phyloP scores from a whole-genome alignment of 176 grass and related monocot species.

The Puccinellia tenuiflora region DNA sequence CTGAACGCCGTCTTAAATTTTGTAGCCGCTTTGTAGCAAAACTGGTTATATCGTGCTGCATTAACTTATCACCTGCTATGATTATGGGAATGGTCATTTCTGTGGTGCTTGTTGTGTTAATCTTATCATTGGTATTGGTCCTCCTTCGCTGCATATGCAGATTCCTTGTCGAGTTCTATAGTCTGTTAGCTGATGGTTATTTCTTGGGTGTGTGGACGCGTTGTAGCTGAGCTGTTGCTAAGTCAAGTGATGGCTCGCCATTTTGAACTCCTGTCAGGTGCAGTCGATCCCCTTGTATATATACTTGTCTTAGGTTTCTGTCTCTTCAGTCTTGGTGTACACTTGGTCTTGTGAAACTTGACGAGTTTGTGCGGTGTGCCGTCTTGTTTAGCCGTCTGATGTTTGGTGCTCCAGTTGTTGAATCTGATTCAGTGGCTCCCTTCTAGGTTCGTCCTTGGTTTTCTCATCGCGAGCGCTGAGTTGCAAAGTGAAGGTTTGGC shows the following conservation, averaged over 20 bases:
- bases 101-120: neutral
- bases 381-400: neutral
- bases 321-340: neutral
- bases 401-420: neutral
- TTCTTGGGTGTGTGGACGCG: no score
- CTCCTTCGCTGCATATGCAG: neutral
- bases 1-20: conserved; percentile 29
- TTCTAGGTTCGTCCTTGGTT: neutral
- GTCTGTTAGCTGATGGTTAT: neutral
- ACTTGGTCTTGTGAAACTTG: neutral
- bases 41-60: conserved; percentile 27
- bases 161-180: neutral
- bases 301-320: neutral
- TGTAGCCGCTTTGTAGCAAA: conserved; percentile 47
- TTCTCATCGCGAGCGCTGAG: neutral
- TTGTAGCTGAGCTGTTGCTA: no score
- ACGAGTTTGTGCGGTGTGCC: neutral
- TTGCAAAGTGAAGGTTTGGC: neutral
- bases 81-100: neutral
- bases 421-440: neutral
- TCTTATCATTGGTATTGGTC: neutral
- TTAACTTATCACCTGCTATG: conserved; percentile 11
- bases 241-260: no score
- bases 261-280: no score
- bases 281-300: no score